Base-by-base conservation (phyloP, 768 basidiomycete species). In the Lentinula boryana region DNA sequence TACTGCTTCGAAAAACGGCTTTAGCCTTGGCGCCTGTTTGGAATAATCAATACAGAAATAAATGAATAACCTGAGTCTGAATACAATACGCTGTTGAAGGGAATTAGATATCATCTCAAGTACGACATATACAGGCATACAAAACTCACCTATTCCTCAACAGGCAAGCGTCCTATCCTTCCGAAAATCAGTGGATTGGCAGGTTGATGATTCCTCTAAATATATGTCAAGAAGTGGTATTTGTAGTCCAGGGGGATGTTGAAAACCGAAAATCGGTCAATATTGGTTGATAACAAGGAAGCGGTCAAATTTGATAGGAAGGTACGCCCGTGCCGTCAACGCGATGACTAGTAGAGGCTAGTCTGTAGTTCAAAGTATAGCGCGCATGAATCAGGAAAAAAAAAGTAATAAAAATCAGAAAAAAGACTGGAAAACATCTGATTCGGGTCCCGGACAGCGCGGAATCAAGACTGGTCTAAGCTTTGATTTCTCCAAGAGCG, bases 71-170 rank as follows among this genome's bases (percentile, higher is more conserved):
- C n/a, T 21, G 12, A 54, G 16, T 35, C 53, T 15, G 40, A 27
- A 56, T 31, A 41, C 32, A 2, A 9, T 23, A 18, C 18, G 16
- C 31, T 1, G 15, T 40, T 54, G 36, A 54, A 21, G 8, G 27
- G 23, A 40, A 27, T 27, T 21, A 40, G 31, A 55, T 16, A 16
- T 32, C 32, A 18, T 38, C 18, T 38, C 35, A 15, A 18, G 18
- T 54, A 21, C 53, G 18, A 54, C n/a, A 35, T 21, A 6, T 27
- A 12, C n/a, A n/a, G n/a, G n/a, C 50, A 52, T 54, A n/a, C 35
- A 54, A 46, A 56, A 57, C 41, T 43, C 33, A 58, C 46, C 57
- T 58, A 48, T 58, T 50, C 57, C 57, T 44, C 15, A 50, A 58
- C 2, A 31, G 57, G 57, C 31, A 58, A 50, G 44, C 6, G 44